Base-by-base conservation (phyloP, 2,329 filamentous ascomycete species). In the Fusarium sp. region DNA sequence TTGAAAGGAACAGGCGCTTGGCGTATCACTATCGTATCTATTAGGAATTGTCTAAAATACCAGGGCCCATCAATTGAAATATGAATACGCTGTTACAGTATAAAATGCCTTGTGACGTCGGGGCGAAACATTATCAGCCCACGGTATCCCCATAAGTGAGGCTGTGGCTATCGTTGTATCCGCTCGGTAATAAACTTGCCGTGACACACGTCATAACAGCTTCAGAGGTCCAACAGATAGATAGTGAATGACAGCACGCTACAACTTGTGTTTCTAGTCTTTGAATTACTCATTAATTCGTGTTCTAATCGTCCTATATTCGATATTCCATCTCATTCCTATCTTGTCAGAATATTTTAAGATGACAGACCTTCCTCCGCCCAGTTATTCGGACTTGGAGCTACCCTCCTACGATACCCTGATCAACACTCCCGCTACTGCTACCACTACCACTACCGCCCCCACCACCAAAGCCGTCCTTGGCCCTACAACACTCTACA, bases 401-500 rank as follows among this genome's bases (percentile, higher is more conserved):
- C 60, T 69, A 5, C 76, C 76, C 4, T 71, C 75, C 17, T 77
- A 77, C 61, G 59, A 69, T 34, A 68, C 66, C 60, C 43, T 59
- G 39, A 39, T 57, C 38, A 56, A 38, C 31, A 53, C 52, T 14
- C 51, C 45, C 43, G 54, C 51, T 34, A 36, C 56, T 11, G 33
- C 24, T 48, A 49, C 33, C 36, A 28, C 24, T 48, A 49, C 33
- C 36, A 28, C 54, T 58, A 53, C 59, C 34, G 54, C 61, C 36
- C 62, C 42, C 49, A 52, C 62, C 22, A 18, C 55, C 28, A 55
- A 38, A 49, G 20, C 62, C 9, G 53, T 72, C 24, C 61, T 77
- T 14, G 74, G 74, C 24, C 79, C 78, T 18, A 73, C 74, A 6
- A 80, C 78, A 2, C 75, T 80, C 38, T 73, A 75, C 53, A 66